Evolutionary conservation across 495 filamentous ascomycete species (phyloP).

Genomic region (Talaromyces thailandensis): DNA sequence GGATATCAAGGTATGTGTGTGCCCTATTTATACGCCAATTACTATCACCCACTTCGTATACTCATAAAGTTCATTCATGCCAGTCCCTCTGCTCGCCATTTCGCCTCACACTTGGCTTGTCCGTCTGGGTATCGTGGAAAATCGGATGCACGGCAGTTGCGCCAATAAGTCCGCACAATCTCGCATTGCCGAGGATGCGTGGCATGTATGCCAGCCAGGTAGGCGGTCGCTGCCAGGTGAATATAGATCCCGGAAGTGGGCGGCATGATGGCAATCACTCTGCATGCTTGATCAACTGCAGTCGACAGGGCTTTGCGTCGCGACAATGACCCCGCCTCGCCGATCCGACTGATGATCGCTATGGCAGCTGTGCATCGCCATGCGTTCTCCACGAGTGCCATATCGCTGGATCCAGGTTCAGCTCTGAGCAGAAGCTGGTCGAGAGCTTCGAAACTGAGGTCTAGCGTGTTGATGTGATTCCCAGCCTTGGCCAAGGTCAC

Average conservation of each 20-base stretch:
- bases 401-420: slow-evolving; percentile 8
- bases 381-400: slow-evolving; percentile 14
- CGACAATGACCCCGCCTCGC: background rate
- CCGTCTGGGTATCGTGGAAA: slow-evolving; percentile 24
- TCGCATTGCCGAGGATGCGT: slow-evolving; percentile 15
- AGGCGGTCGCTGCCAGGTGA: slow-evolving; percentile 19
- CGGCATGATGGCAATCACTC: slow-evolving; percentile 15
- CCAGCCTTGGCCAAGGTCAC: slow-evolving; percentile 15
- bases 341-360: slow-evolving; percentile 14
- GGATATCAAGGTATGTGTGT: background rate
- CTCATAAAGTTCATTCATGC: slow-evolving; percentile 1
- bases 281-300: slow-evolving; percentile 17
- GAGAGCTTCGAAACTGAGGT: slow-evolving; percentile 16
- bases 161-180: slow-evolving; percentile 18
- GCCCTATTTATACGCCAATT: background rate
- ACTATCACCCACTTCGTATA: background rate
- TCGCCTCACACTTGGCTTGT: slow-evolving; percentile 18
- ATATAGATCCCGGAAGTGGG: slow-evolving; percentile 20
- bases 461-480: slow-evolving; percentile 3
- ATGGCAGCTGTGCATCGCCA: slow-evolving; percentile 21
- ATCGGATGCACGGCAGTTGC: slow-evolving; percentile 18
- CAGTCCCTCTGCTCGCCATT: slow-evolving; percentile 13
- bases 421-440: slow-evolving; percentile 14
- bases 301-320: slow-evolving; percentile 9
- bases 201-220: slow-evolving; percentile 17